These are phyloP conservation scores for Ganoderma multipileum DNA, from an alignment of 1,284 basidiomycete genomes.

Conservation along the genomic window DNA sequence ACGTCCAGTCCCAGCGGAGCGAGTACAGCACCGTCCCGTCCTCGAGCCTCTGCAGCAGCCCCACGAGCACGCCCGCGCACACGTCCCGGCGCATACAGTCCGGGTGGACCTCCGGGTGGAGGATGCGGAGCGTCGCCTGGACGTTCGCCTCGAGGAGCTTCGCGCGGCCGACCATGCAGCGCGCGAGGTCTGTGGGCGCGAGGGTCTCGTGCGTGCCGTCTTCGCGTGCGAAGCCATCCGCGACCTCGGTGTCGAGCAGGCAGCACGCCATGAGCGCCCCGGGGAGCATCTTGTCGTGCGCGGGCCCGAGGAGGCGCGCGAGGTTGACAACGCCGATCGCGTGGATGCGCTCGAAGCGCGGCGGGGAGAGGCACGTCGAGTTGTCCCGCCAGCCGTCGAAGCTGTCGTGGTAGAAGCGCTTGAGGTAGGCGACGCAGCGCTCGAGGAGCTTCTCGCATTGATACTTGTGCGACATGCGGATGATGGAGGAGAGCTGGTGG, in stretches of 20 bases:
- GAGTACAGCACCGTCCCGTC: conserved; percentile 24
- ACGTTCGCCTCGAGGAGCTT: conserved; percentile 20
- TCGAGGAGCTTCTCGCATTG: conserved; percentile 17
- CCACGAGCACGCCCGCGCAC: conserved; percentile 6
- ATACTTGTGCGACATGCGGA: conserved; percentile 24
- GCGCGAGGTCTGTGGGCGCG: conserved; percentile 15
- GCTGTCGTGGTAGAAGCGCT: conserved; percentile 17
- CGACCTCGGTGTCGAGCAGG: conserved; percentile 20
- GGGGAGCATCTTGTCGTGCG: conserved; percentile 14
- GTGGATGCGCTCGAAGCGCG: conserved; percentile 16
- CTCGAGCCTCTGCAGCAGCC: conserved; percentile 23
- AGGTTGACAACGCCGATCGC: conserved; percentile 25
- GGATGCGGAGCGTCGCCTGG: conserved; percentile 13
- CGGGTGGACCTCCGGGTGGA: not conserved
- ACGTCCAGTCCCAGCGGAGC: conserved; percentile 13
- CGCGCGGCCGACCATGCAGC: conserved; percentile 15
- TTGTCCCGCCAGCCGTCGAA: conserved; percentile 4
- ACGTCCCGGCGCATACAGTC: conserved; percentile 3
- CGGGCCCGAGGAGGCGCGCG: conserved; percentile 16
- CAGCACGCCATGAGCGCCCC: conserved; percentile 21
- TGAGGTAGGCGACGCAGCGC: conserved; percentile 14
- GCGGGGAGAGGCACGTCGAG: conserved; percentile 4
- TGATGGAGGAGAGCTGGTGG: conserved; percentile 19
- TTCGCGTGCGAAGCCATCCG: conserved; percentile 19
- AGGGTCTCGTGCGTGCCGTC: conserved; percentile 23